Base-by-base conservation (phyloP, 495 filamentous ascomycete species). In the Xylaria palmicola region DNA sequence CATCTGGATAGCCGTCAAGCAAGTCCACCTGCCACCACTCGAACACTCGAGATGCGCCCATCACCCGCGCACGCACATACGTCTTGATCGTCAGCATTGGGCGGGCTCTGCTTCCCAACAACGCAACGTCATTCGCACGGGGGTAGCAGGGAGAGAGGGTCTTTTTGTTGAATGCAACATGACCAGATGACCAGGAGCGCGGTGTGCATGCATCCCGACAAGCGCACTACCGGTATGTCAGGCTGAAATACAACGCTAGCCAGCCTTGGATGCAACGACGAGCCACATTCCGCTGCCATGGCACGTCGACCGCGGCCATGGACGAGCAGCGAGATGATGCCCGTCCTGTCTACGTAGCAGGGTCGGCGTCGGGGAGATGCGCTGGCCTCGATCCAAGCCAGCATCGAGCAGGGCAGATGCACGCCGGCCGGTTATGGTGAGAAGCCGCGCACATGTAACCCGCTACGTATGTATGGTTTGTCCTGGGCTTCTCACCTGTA, bases 101-200 rank as follows among this genome's bases (percentile, higher is more conserved):
- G 29, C 41, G 52, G 51, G 29, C 34, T 40, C 13, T 22, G 19
- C 37, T 20, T 40, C 36, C 34, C 34, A 56, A 43, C 52, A 45
- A 37, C 29, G n/a, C 55, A 57, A 57, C 41, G 30, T 47, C 41
- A 48, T 57, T 37, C 13, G 1, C 55, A 19, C 29, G 17, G 29
- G n/a, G 29, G 39, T n/a, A n/a, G n/a, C n/a, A n/a, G 41, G 19
- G 19, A 24, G 17, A 45, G 54, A 19, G 29, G 29, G 53, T 34
- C 17, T 57, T 57, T 57, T 48, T 57, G 40, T 56, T 56, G 53
- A 56, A 44, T 56, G 39, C 53, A 56, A 57, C 55, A 57, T 57
- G 3, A 19, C 40, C 34, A 32, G 17, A 19, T 9, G n/a, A n/a
- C n/a, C n/a, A n/a, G n/a, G n/a, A n/a, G n/a, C n/a, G n/a, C n/a